Conservation (phyloP, 495 filamentous ascomycete genomes). For the Podospora conica region DNA sequence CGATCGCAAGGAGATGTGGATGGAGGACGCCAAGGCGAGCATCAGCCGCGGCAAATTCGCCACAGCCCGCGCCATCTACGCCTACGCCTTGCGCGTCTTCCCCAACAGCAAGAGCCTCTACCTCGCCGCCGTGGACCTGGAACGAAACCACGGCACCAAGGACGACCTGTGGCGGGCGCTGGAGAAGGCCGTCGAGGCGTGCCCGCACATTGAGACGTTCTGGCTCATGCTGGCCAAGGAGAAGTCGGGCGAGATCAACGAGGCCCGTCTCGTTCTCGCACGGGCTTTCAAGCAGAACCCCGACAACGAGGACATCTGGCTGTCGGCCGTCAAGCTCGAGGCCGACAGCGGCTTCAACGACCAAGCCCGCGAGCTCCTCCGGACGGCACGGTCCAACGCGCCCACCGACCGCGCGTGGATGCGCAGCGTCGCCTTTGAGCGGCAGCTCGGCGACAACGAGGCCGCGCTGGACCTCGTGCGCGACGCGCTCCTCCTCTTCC, state of each 20-base stretch:
- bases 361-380: constrained; percentile 72
- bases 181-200: constrained; percentile 89
- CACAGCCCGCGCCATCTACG: constrained; percentile 88
- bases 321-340: constrained; percentile 85
- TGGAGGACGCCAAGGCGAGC: constrained; percentile 79
- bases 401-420: constrained; percentile 96
- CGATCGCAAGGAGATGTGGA: constrained; percentile 89
- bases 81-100: constrained; percentile 84
- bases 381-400: constrained; percentile 73
- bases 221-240: constrained; percentile 96
- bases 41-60: constrained; percentile 75
- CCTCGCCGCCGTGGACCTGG: constrained; percentile 84
- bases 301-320: constrained; percentile 95
- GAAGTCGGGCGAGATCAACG: constrained; percentile 78
- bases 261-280: constrained; percentile 74
- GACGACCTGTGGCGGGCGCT: constrained; percentile 78
- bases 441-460: constrained; percentile 70
- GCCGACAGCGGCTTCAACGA: constrained; percentile 76
- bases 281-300: constrained; percentile 88
- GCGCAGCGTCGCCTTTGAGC: constrained; percentile 87
- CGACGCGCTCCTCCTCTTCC: constrained; percentile 82
- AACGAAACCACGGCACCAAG: constrained; percentile 81
- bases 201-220: constrained; percentile 79
- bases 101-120: constrained; percentile 75
- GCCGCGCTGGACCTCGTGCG: constrained; percentile 80